phyloP scores from a whole-genome alignment of 176 grass and related monocot species.

The Triticum urartu region DNA sequence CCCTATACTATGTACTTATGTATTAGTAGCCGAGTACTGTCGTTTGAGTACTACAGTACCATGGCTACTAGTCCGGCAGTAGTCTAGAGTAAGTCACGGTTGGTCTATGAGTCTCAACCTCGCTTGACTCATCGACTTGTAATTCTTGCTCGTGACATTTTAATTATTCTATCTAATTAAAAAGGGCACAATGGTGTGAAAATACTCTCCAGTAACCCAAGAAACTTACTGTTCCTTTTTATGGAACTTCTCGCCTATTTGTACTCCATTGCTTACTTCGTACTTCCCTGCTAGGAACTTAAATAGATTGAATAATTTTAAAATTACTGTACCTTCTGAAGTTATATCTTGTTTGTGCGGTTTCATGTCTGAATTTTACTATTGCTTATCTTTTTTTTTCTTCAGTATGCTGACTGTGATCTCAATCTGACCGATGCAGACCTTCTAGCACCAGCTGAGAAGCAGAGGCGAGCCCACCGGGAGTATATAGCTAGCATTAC shows the following conservation, averaged over 20 bases:
- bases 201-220: neutral
- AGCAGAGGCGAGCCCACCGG: conserved; percentile 50
- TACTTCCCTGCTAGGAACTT: neutral
- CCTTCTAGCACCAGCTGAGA: conserved; percentile 24
- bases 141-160: neutral
- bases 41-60: too few relatives aligned
- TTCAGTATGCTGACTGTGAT: neutral
- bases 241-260: neutral
- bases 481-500: conserved; percentile 59
- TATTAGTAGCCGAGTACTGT: too few relatives aligned
- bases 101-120: too few relatives aligned
- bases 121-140: too few relatives aligned
- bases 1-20: too few relatives aligned
- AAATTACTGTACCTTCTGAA: conserved; percentile 13
- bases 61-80: too few relatives aligned
- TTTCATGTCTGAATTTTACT: neutral
- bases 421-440: conserved; percentile 29
- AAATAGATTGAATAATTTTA: conserved; percentile 3
- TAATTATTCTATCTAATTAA: neutral
- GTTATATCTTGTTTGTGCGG: neutral
- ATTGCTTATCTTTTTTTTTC: neutral
- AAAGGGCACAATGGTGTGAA: neutral
- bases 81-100: too few relatives aligned
- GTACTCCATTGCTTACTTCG: neutral
- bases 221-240: neutral